These are phyloP conservation scores for Solidago caesia DNA, from an alignment of 129 eudicot genomes.

Conservation along the genomic window DNA sequence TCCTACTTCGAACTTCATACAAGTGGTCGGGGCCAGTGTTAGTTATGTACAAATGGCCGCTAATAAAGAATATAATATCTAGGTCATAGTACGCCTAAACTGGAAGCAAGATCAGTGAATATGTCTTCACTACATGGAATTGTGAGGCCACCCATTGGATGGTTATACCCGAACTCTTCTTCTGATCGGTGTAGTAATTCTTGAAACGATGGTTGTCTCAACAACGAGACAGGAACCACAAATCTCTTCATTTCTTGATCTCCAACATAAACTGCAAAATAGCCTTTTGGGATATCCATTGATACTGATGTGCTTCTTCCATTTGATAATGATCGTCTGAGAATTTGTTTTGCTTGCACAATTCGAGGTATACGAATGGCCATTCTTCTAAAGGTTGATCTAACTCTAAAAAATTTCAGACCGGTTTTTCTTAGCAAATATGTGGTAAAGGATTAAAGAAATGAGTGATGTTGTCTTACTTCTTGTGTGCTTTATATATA, in stretches of 20 bases:
- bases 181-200: not conserved
- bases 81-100: not conserved
- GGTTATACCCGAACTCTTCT: not conserved
- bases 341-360: slow-evolving; percentile 19
- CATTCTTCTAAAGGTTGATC: slow-evolving; percentile 3
- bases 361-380: slow-evolving; percentile 20
- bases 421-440: not conserved
- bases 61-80: not conserved
- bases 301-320: not conserved
- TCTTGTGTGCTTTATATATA: too few relatives aligned
- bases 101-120: slow-evolving; percentile 7
- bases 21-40: not conserved
- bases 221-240: not conserved
- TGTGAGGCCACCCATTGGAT: not conserved
- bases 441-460: too few relatives aligned
- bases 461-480: too few relatives aligned
- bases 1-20: not conserved
- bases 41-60: too few relatives aligned
- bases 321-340: slow-evolving; percentile 15
- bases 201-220: not conserved
- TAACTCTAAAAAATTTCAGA: not conserved
- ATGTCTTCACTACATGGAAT: not conserved
- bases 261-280: slow-evolving; percentile 34
- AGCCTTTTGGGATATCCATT: slow-evolving; percentile 41
- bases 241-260: not conserved